Evolutionary conservation across 1,284 basidiomycete genomes (phyloP), one percentile per base, ranked within the genome.

Genomic region (Tilletia indica): DNA sequence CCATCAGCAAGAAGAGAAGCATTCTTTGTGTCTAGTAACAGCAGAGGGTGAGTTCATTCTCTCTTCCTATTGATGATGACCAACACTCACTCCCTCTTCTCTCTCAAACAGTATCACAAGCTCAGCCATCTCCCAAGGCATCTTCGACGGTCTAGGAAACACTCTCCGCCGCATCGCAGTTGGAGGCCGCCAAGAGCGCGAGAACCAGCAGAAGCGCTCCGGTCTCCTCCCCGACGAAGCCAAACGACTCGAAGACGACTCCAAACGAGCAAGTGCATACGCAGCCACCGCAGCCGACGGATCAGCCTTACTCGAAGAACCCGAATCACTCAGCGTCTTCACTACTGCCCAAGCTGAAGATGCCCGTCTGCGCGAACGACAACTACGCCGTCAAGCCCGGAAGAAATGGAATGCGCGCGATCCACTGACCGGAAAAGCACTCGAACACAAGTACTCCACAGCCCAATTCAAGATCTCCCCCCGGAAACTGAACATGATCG

Each of bases 391-490:
- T 8, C 77, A 79, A 31, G 38, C 71, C 51, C 77, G 80, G 21
- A 82, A 82, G 66, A 73, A 79, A n/a, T 82, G 76, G 75, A 58
- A 63, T 31, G 69, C 69, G 74, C 36, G 74, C 19, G 74, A 76
- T 25, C 71, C 78, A n/a, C 71, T 72, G 5, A 75, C 77, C 25
- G 72, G 70, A n/a, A 71, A 64, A 8, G 70, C 70, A 38, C 67
- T 76, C 19, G 75, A 94, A 90, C 93, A 94, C 86, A 92, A 93
- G 87, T 93, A 92, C 82, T 92, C 91, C 31, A 97, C 95, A 0
- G 90, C 91, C 3, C 89, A 89, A 80, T 96, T 97, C 88, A 95
- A 94, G 85, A 94, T 95, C 67, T 95, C 93, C 9, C 93, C 92
- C 76, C 89, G 94, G 71, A 98, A 98, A 85, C 87, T 97, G 69